These are phyloP conservation scores for Chondrostereum purpureum DNA, from an alignment of 1,284 basidiomycete species.

Conservation along the genomic window DNA sequence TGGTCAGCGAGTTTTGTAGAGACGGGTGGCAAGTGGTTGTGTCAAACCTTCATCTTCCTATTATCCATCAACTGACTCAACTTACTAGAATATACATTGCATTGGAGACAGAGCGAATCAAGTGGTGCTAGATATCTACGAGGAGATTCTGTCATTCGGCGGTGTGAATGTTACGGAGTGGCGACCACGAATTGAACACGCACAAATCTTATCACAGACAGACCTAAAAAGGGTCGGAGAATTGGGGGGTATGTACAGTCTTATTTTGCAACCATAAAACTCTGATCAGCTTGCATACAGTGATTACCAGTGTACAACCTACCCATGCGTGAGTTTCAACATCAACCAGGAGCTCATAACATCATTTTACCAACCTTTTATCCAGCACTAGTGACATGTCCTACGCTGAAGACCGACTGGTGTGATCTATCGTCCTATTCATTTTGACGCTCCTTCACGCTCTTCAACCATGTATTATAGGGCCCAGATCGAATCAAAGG, in stretches of 20 bases:
- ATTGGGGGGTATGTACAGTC: slow-evolving; percentile 54
- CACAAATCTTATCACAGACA: slow-evolving; percentile 72
- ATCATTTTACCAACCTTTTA: no score
- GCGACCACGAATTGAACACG: slow-evolving; percentile 83
- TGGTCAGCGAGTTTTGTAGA: slow-evolving; percentile 61
- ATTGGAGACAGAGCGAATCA: slow-evolving; percentile 50
- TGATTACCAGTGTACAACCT: slow-evolving; percentile 90
- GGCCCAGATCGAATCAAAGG: slow-evolving; percentile 76
- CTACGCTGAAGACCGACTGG: slow-evolving; percentile 78
- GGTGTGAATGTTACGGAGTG: slow-evolving; percentile 35
- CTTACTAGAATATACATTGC: slow-evolving; percentile 73
- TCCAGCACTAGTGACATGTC: slow-evolving; percentile 84
- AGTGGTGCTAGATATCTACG: slow-evolving; percentile 58
- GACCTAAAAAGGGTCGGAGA: slow-evolving; percentile 68
- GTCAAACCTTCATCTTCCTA: slow-evolving; percentile 2
- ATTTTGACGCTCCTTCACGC: no score
- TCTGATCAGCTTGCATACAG: slow-evolving; percentile 41
- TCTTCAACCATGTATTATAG: slow-evolving; percentile 26
- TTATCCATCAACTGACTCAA: slow-evolving; percentile 2
- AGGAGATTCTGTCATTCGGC: slow-evolving; percentile 28
- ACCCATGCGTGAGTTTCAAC: slow-evolving; percentile 81
- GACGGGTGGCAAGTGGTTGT: slow-evolving; percentile 25
- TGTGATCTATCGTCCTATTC: no score
- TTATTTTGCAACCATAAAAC: background rate
- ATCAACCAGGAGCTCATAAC: no score